Percentiles rank a stretch among this genome's conserved stretches.
Evolutionary conservation across 208 protist species (phyloP).

Genomic region (Trypanosoma scelopori): DNA sequence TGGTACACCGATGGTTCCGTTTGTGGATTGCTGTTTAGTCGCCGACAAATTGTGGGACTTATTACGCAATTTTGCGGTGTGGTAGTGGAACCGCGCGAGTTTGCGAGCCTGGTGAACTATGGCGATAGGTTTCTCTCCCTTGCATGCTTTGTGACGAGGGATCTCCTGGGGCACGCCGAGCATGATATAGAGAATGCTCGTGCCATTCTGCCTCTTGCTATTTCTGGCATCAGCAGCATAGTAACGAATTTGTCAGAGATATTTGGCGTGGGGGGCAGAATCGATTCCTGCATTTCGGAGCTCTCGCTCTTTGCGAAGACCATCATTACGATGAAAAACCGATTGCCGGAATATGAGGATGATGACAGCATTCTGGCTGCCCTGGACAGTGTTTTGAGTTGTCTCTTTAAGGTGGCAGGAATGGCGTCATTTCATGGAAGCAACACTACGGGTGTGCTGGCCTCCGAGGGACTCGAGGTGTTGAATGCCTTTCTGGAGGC

Average conservation of each 20-base stretch:
- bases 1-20: conserved; percentile 26
- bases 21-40: conserved; percentile 18
- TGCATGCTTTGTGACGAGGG: conserved; percentile 10
- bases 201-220: conserved; percentile 16
- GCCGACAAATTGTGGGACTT: conserved; percentile 17
- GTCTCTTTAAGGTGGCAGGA: conserved; percentile 22
- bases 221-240: conserved; percentile 23
- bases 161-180: neutral
- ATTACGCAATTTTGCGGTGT: conserved; percentile 24
- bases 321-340: conserved; percentile 36
- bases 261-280: conserved; percentile 10
- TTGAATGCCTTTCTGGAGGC: conserved; percentile 21
- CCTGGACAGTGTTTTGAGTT: conserved; percentile 62
- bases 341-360: conserved; percentile 46
- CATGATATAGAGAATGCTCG: conserved; percentile 9
- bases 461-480: conserved; percentile 14
- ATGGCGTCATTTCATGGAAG: neutral
- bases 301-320: conserved; percentile 14
- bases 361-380: conserved; percentile 45
- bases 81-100: conserved; percentile 16
- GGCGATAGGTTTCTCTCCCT: conserved; percentile 23
- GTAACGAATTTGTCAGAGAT: conserved; percentile 26
- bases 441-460: neutral
- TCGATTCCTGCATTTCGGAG: conserved; percentile 14
- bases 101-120: conserved; percentile 19